phyloP scores from a whole-genome alignment of 139 green algal genomes.

The Diplosphaera chodatii region DNA sequence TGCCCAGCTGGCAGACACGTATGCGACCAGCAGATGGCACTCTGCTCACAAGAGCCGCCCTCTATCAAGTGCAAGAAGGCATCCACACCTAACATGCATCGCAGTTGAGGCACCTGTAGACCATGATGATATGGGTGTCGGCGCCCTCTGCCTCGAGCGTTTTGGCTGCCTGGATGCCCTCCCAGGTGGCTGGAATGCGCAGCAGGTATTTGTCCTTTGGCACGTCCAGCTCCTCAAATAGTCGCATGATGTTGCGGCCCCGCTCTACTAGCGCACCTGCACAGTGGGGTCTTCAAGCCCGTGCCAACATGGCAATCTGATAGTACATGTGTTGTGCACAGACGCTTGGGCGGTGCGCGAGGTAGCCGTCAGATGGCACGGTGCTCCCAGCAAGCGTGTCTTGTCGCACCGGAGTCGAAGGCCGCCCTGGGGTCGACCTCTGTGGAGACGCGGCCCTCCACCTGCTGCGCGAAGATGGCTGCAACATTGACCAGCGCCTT shows the following conservation, averaged over 20 bases:
- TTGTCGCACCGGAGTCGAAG: constrained; percentile 56
- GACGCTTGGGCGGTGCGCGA: too few relatives aligned
- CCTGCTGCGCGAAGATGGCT: constrained; percentile 48
- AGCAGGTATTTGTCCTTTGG: constrained; percentile 46
- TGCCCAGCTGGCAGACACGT: too few relatives aligned
- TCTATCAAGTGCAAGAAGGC: too few relatives aligned
- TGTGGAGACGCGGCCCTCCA: constrained; percentile 65
- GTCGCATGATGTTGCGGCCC: constrained; percentile 28
- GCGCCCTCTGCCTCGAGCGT: constrained; percentile 62
- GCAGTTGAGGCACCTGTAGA: constrained; percentile 43
- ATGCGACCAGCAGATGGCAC: too few relatives aligned
- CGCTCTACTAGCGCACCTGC: constrained; percentile 39
- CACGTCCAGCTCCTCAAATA: constrained; percentile 62
- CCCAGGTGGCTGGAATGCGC: constrained; percentile 75
- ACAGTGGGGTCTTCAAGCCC: too few relatives aligned
- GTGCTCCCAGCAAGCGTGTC: too few relatives aligned
- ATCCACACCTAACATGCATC: too few relatives aligned
- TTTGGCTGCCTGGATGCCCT: constrained; percentile 59
- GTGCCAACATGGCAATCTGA: too few relatives aligned
- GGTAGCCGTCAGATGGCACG: too few relatives aligned
- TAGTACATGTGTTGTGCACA: too few relatives aligned
- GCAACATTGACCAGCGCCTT: constrained; percentile 77
- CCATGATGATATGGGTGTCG: constrained; percentile 49
- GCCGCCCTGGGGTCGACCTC: constrained; percentile 70
- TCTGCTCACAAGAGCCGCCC: too few relatives aligned